These are phyloP conservation scores for Pestalotiopsis sp. DNA, from an alignment of 2,329 filamentous ascomycete genomes.

Conservation along the genomic window DNA sequence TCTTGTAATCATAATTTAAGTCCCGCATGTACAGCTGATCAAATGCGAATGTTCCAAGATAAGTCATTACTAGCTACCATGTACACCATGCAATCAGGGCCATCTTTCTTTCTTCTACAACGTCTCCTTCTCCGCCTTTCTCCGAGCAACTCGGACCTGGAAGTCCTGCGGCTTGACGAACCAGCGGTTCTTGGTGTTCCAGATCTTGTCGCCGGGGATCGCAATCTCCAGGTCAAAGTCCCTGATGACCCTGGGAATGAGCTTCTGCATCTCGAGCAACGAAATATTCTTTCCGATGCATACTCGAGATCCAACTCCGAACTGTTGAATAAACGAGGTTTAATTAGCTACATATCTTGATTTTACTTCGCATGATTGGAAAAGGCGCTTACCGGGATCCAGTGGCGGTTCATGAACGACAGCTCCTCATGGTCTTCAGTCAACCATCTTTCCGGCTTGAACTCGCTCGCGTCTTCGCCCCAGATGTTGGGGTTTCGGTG, in stretches of 20 bases:
- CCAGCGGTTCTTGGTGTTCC: neutral
- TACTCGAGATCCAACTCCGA: conserved; percentile 42
- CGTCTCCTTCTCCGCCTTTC: neutral
- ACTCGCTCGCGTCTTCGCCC: conserved; percentile 33
- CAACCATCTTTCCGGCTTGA: conserved; percentile 46
- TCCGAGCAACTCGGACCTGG: neutral
- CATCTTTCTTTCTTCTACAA: no score
- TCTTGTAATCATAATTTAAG: no score
- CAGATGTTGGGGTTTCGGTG: conserved; percentile 34
- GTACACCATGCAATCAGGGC: no score
- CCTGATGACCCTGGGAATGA: conserved; percentile 39
- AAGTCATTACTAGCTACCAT: no score
- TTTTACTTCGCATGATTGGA: no score
- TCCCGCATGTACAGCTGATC: no score
- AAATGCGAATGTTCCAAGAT: no score
- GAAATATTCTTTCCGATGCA: conserved; percentile 48
- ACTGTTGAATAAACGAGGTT: conserved; percentile 22
- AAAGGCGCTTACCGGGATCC: conserved; percentile 32
- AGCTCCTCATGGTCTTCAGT: conserved; percentile 24
- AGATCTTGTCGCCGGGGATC: neutral
- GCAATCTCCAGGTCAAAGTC: conserved; percentile 36
- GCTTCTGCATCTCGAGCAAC: conserved; percentile 44
- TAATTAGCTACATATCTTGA: neutral
- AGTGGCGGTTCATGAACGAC: conserved; percentile 30
- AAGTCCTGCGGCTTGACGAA: conserved; percentile 8